Conservation (phyloP, 768 basidiomycete genomes). For the Tubosaeta sp. region DNA sequence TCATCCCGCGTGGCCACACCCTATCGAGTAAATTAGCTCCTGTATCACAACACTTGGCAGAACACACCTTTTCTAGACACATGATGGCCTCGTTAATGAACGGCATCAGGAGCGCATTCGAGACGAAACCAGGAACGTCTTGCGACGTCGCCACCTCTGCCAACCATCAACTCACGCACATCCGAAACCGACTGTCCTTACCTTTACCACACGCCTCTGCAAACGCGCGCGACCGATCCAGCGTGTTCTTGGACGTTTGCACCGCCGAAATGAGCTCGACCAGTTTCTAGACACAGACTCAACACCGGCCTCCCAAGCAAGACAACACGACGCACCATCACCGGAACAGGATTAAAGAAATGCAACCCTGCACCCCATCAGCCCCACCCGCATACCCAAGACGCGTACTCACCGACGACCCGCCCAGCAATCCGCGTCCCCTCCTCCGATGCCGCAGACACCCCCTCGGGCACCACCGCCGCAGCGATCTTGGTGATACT, state of each 20-base stretch:
- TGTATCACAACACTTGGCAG: neutral
- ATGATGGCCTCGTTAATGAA: slow-evolving; percentile 98
- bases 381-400: neutral
- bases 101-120: slow-evolving; percentile 93
- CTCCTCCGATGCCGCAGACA: slow-evolving; percentile 54
- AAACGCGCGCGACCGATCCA: slow-evolving; percentile 74
- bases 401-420: slow-evolving; percentile 64
- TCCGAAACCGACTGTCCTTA: slow-evolving; percentile 15
- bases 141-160: slow-evolving; percentile 85
- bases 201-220: slow-evolving; percentile 90
- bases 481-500: slow-evolving; percentile 93
- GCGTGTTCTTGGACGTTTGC: slow-evolving; percentile 77
- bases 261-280: slow-evolving; percentile 94
- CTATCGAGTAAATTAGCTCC: slow-evolving; percentile 31
- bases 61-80: slow-evolving; percentile 79
- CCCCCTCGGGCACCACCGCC: slow-evolving; percentile 58
- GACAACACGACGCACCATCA: slow-evolving; percentile 65
- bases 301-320: neutral
- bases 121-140: slow-evolving; percentile 94
- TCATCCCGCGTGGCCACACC: slow-evolving; percentile 92
- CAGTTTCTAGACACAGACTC: slow-evolving; percentile 54
- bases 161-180: neutral
- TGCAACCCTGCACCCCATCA: slow-evolving; percentile 57
- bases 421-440: slow-evolving; percentile 64
- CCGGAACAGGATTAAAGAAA: slow-evolving; percentile 96